Evolutionary conservation across 164 flowering plant species (phyloP), one percentile per base, ranked within the genome.

Genomic region (Stephania cephalantha): DNA sequence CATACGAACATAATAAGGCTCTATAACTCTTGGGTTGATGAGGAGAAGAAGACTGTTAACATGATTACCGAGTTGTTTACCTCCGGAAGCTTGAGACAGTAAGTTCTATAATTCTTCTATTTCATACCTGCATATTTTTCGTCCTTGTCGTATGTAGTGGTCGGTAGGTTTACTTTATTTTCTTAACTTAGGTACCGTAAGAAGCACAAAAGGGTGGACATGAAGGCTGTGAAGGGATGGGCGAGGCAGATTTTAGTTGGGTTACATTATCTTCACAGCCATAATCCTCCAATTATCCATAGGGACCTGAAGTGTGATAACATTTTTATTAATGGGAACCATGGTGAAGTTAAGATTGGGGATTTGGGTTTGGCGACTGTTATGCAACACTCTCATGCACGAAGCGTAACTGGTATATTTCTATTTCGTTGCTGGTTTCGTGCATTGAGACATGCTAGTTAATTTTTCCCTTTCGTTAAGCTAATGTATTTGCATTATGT

Each of bases 81-180:
- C 67, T 90, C 95, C 15, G 95, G 95, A 13, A 89, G 87, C 81
- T 81, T 90, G 74, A 85, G 91, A 79, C 91, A 85, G 92, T 90
- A 81, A 77, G 92, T 82, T 71, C 20, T 58, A 5, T 58, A 9
- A 58, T 58, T 2, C 18, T 58, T 15, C 64, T 58, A 42, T 63
- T 20, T 42, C 2, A n/a, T 9, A 45, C 12, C 25, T 35, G 0
- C 7, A 73, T 68, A 12, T 5, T 48, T 68, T 58, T 46, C 44
- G 6, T 15, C 6, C 64, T 3, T 15, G 64, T 58, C 13, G 20
- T 15, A 30, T 64, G 22, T 13, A 13, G 73, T 79, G 2, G 66
- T 73, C 74, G 46, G 58, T 77, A 68, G 55, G 79, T 70, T 30
- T 29, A 10, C 44, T 73, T 53, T 35, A 35, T 35, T 12, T 58